These are phyloP conservation scores for Trichoderma virens DNA, from an alignment of 495 filamentous ascomycete genomes.

Conservation along the genomic window DNA sequence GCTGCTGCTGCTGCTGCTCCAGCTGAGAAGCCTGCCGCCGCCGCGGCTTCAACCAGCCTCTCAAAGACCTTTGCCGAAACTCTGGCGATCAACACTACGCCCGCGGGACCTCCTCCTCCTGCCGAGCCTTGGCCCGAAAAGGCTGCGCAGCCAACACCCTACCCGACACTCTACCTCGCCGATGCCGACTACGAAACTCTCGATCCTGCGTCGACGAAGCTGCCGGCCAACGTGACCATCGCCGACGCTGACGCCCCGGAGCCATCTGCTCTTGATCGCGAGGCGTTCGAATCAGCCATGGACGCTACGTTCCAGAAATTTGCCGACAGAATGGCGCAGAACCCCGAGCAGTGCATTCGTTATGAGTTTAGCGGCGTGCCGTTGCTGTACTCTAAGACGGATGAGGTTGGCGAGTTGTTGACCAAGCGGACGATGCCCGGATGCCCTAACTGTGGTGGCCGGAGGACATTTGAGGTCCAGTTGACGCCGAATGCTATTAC, in stretches of 20 bases:
- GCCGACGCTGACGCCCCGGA: slow-evolving; percentile 49
- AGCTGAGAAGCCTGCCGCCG: slow-evolving; percentile 22
- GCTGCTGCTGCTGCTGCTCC: slow-evolving; percentile 17
- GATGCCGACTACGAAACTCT: slow-evolving; percentile 92
- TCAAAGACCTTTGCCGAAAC: slow-evolving; percentile 64
- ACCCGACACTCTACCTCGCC: slow-evolving; percentile 64
- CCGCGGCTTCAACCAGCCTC: slow-evolving; percentile 29
- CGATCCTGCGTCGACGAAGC: slow-evolving; percentile 38
- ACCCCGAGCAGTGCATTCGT: slow-evolving; percentile 87
- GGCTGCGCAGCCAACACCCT: slow-evolving; percentile 56
- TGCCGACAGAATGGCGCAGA: slow-evolving; percentile 78
- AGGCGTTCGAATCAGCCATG: slow-evolving; percentile 71
- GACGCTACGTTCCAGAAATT: slow-evolving; percentile 90
- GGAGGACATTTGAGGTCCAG: slow-evolving; percentile 77
- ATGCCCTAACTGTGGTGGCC: slow-evolving; percentile 66
- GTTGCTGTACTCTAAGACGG: slow-evolving; percentile 69
- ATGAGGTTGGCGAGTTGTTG: slow-evolving; percentile 63
- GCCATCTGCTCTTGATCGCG: slow-evolving; percentile 64
- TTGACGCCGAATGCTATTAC: slow-evolving; percentile 84
- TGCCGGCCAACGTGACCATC: slow-evolving; percentile 45
- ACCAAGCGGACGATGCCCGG: slow-evolving; percentile 50
- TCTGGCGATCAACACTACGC: slow-evolving; percentile 36
- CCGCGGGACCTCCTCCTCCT: slow-evolving; percentile 28
- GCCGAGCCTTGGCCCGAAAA: slow-evolving; percentile 68
- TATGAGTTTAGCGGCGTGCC: slow-evolving; percentile 83